These are phyloP conservation scores for Ampelomyces quisqualis DNA, from an alignment of 2,329 filamentous ascomycete genomes.

Conservation along the genomic window DNA sequence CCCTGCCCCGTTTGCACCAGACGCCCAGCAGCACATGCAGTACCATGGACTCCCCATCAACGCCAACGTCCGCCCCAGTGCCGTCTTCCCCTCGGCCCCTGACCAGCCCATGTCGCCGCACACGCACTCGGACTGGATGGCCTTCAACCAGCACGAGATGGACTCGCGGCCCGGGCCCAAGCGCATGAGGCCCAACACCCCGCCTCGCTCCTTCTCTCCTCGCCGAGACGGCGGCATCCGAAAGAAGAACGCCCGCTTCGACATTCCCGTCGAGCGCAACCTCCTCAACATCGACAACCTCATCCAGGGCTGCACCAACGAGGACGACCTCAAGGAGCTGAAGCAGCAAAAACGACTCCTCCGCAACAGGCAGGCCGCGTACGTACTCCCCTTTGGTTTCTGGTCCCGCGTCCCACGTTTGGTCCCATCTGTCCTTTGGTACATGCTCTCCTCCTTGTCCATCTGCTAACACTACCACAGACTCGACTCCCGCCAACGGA, in stretches of 20 bases:
- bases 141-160: slow-evolving; percentile 54
- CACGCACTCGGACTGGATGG: slow-evolving; percentile 61
- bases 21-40: slow-evolving; percentile 44
- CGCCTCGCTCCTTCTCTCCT: slow-evolving; percentile 73
- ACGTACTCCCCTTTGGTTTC: slow-evolving; percentile 53
- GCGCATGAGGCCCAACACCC: slow-evolving; percentile 66
- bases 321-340: slow-evolving; percentile 93
- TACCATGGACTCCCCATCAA: slow-evolving; percentile 42
- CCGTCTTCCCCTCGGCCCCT: slow-evolving; percentile 50
- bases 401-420: slow-evolving; percentile 34
- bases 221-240: slow-evolving; percentile 82
- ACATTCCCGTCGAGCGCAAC: slow-evolving; percentile 91
- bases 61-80: slow-evolving; percentile 49
- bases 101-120: slow-evolving; percentile 61
- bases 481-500: slow-evolving; percentile 92
- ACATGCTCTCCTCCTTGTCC: slow-evolving; percentile 24
- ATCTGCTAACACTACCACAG: slow-evolving; percentile 54
- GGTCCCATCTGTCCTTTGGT: slow-evolving; percentile 37
- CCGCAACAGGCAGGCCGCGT: slow-evolving; percentile 96
- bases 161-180: slow-evolving; percentile 51
- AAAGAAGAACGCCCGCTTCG: slow-evolving; percentile 98
- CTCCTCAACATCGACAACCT: slow-evolving; percentile 92
- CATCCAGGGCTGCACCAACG: slow-evolving; percentile 83
- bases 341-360: slow-evolving; percentile 97
- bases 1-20: slow-evolving; percentile 47